phyloP scores from a whole-genome alignment of 345 rosid genomes.

The Eucalyptus tenuipes region DNA sequence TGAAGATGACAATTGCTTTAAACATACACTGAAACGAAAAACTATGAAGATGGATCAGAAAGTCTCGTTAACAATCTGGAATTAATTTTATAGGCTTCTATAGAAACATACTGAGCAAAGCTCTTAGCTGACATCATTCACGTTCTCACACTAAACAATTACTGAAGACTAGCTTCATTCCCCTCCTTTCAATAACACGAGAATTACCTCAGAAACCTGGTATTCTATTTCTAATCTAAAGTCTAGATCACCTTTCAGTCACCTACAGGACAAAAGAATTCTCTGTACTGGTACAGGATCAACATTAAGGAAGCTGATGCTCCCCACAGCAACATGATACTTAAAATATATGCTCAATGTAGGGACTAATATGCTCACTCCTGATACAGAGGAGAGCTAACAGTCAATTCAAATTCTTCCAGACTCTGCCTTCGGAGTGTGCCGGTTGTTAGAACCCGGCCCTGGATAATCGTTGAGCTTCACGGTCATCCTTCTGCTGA shows the following conservation, averaged over 20 bases:
- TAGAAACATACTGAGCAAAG: not conserved
- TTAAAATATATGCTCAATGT: not conserved
- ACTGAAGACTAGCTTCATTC: not conserved
- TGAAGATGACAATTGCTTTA: not conserved
- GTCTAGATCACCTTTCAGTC: not conserved
- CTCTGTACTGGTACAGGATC: not conserved
- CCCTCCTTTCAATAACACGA: not conserved
- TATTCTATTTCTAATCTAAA: not conserved
- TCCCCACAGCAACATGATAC: not conserved
- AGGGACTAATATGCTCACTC: not conserved
- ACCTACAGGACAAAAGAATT: not conserved
- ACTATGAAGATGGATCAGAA: not conserved
- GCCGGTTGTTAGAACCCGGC: constrained; percentile 68
- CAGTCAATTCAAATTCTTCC: constrained; percentile 32
- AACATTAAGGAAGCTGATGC: not conserved
- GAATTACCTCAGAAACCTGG: not conserved
- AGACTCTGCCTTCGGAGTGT: constrained; percentile 41
- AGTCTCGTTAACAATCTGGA: not conserved
- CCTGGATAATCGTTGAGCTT: constrained; percentile 69
- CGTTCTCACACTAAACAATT: not conserved
- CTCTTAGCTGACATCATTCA: not conserved
- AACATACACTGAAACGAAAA: not conserved
- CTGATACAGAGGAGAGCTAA: not conserved
- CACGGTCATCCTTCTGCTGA: constrained; percentile 13
- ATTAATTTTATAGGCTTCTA: not conserved